Base-by-base conservation (phyloP, 768 basidiomycete species). In the Suillus subalutaceus region DNA sequence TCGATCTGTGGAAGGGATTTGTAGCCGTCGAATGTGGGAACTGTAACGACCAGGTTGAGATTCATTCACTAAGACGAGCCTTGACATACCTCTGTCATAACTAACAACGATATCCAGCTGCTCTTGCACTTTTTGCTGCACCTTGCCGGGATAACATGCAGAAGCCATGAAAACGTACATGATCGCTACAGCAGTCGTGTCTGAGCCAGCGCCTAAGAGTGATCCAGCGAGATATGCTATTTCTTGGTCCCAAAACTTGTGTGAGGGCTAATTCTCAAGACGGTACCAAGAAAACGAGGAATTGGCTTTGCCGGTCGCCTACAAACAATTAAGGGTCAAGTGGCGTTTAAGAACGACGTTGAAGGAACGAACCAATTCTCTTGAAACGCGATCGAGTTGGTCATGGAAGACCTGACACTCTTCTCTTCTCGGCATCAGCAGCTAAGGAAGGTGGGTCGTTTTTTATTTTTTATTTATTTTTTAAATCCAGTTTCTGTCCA, bases 171-270 rank as follows among this genome's bases (percentile, higher is more conserved):
- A 75, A 2, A 79, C 71, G 48, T 86, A 77, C 69, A 83, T 84
- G 66, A 89, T 85, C 0, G 84, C 87, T 12, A 86, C 83, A 6
- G 87, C 85, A 12, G 86, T 89, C 69, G 88, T 90, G 69, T 89
- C 88, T 0, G 85, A 84, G 16, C 88, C 88, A 41, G 88, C 88
- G 37, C 89, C 88, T 66, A 87, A 90, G 75, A 89, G 85, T 41
- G 83, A 81, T 0, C 88, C 89, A 0, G 85, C 84, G n/a, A 32
- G 32, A 32, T 32, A 32, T 5, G 4, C 32, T 5, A 83, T 82
- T 70, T 90, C 88, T 65, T 85, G 79, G 64, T 85, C 78, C 4
- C 85, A 82, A 12, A 89, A 80, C 10, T 82, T 84, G 57, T 86
- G 82, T 57, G 85, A 82, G 2, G 71, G 66, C 68, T 89, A 86